Evolutionary conservation across 2,329 filamentous ascomycete genomes (phyloP).

Genomic region (Nemania sp.): DNA sequence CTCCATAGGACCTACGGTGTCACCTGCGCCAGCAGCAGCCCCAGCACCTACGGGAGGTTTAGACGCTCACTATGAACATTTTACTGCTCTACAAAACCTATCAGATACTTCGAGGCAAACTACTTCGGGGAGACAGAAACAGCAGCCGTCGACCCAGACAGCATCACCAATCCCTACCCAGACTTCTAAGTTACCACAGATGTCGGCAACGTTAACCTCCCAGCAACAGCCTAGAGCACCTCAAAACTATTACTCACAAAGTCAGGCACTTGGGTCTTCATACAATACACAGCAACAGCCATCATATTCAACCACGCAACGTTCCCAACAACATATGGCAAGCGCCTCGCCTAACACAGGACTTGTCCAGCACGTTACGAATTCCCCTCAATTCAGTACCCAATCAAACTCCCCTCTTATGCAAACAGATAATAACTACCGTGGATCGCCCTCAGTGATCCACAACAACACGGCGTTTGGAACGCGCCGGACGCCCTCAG

Average conservation of each 20-base stretch:
- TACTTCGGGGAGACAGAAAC: constrained; percentile 45
- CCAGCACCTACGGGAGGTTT: constrained; percentile 45
- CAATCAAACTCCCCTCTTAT: constrained; percentile 52
- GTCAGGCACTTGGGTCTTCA: constrained; percentile 45
- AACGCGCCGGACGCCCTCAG: constrained; percentile 49
- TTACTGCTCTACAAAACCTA: constrained; percentile 47
- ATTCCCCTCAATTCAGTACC: constrained; percentile 51
- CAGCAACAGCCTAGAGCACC: constrained; percentile 47
- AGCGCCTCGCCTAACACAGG: constrained; percentile 48
- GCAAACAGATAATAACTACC: constrained; percentile 50
- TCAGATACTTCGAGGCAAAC: constrained; percentile 44
- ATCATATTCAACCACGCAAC: constrained; percentile 48
- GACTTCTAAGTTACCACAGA: constrained; percentile 48
- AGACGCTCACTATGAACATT: constrained; percentile 50
- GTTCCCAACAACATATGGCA: constrained; percentile 48
- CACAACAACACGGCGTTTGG: constrained; percentile 47
- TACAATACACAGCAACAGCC: constrained; percentile 48
- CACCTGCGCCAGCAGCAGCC: constrained; percentile 38
- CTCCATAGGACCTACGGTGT: constrained; percentile 42
- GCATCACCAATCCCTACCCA: constrained; percentile 49
- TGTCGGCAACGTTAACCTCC: constrained; percentile 45
- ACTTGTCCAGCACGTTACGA: constrained; percentile 51
- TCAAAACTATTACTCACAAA: constrained; percentile 50
- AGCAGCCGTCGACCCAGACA: constrained; percentile 46
- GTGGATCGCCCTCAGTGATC: constrained; percentile 50